Base-by-base conservation (phyloP, 1,139 yeast species). In the Geotrichum citri-aurantii region DNA sequence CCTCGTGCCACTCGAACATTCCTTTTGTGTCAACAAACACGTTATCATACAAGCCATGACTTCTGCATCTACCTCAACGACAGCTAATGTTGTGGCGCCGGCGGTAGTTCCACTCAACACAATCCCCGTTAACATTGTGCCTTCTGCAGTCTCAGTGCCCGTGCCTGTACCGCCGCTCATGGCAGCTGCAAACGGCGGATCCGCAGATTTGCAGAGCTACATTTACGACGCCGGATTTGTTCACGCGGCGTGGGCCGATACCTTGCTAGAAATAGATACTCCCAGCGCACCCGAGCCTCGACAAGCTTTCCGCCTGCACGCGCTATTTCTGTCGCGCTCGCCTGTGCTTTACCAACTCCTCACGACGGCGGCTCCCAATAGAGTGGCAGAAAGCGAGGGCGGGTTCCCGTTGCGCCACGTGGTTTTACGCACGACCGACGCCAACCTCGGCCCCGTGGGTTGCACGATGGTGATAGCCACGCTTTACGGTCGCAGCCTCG, bases 361-460 rank as follows among this genome's bases (percentile, higher is more conserved):
- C 46, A 59, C 67, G n/a, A 61, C 62, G 46, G 57, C 58, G 40
- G 65, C 62, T 11, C 48, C 48, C 3, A 8, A 19, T 14, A 27
- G 26, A 1, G 37, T 50, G 23, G 44, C 17, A 2, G 44, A 63
- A 61, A 29, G 56, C 55, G 29, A 37, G 3, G 44, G 44, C 17
- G 44, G 44, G 44, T 37, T 37, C 21, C 69, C 68, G 21, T 66
- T 83, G 17, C 78, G 81, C 64, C 81, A 80, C 62, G 82, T 82
- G 49, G 79, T 80, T 48, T 76, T 82, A 66, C 75, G 80, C 37
- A 81, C 81, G 24, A 77, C 79, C 61, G 85, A 82, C 69, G 80
- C 79, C 59, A 79, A 77, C 65, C 75, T 80, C 67, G 82, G 82
- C n/a, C 63, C 67, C 11, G 61, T 66, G 23, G 62, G 72, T 11